phyloP scores from a whole-genome alignment of 2,329 filamentous ascomycete species.

The Alternaria ethzedia region DNA sequence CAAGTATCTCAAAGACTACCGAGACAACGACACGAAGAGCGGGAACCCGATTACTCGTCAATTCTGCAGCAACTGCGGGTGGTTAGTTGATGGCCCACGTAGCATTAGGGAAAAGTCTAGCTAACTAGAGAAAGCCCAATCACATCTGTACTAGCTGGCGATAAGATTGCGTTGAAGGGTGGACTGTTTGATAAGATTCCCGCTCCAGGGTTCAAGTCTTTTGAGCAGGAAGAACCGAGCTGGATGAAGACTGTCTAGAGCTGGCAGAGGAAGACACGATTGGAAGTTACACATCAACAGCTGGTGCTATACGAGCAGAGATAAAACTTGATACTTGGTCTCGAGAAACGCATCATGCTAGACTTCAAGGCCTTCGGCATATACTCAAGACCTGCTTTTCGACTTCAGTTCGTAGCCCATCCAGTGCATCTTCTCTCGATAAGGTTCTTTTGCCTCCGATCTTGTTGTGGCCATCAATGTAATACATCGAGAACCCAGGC shows the following conservation, averaged over 20 bases:
- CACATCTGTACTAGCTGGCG: constrained; percentile 16
- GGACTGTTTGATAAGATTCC: constrained; percentile 35
- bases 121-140: constrained; percentile 28
- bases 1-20: constrained; percentile 30
- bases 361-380: background rate
- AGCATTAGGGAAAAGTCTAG: background rate
- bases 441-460: background rate
- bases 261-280: background rate
- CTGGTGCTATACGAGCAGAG: background rate
- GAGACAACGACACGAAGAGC: constrained; percentile 34
- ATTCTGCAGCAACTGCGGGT: constrained; percentile 42
- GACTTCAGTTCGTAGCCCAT: background rate
- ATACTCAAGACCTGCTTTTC: background rate
- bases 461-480: background rate
- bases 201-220: constrained; percentile 19
- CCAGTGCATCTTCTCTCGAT: background rate
- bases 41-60: constrained; percentile 35
- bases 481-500: background rate
- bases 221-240: constrained; percentile 25
- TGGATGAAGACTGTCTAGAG: constrained; percentile 28
- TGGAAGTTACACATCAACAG: background rate
- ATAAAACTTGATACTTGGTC: background rate
- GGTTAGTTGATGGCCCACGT: constrained; percentile 17
- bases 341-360: background rate
- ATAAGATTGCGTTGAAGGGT: constrained; percentile 33